Percentiles rank a stretch among this genome's conserved stretches.
These are phyloP conservation scores for Diaporthe longicolla DNA, from an alignment of 2,329 filamentous ascomycete genomes.

Conservation along the genomic window DNA sequence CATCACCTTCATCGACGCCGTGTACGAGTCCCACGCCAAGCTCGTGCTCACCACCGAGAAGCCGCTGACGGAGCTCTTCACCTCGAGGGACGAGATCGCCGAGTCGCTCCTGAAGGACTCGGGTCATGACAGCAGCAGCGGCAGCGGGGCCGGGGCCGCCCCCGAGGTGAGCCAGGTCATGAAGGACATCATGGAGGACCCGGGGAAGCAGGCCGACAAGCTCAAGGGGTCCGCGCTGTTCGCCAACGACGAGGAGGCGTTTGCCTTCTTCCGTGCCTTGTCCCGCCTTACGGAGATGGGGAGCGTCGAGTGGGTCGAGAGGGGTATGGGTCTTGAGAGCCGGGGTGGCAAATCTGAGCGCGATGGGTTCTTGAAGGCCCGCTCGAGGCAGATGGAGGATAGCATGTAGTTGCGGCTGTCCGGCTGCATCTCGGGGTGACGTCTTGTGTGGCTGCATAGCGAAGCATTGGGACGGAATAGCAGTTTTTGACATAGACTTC, in stretches of 20 bases:
- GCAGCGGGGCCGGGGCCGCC: slow-evolving; percentile 49
- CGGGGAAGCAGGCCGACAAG: slow-evolving; percentile 86
- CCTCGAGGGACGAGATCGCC: slow-evolving; percentile 78
- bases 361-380: slow-evolving; percentile 75
- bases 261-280: slow-evolving; percentile 92
- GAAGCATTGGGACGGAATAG: slow-evolving; percentile 22
- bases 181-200: slow-evolving; percentile 87
- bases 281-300: slow-evolving; percentile 93
- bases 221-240: slow-evolving; percentile 91
- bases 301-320: slow-evolving; percentile 93
- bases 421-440: not conserved
- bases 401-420: slow-evolving; percentile 63
- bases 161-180: slow-evolving; percentile 76
- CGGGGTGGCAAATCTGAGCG: slow-evolving; percentile 75
- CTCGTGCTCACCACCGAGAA: slow-evolving; percentile 92
- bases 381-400: slow-evolving; percentile 78
- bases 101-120: slow-evolving; percentile 68
- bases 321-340: slow-evolving; percentile 77
- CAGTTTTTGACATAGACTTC: not conserved
- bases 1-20: slow-evolving; percentile 97
- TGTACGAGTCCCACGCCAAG: slow-evolving; percentile 95
- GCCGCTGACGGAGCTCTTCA: slow-evolving; percentile 87
- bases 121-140: slow-evolving; percentile 54
- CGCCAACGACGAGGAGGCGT: slow-evolving; percentile 94
- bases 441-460: slow-evolving; percentile 36